Conservation (phyloP, 2,329 filamentous ascomycete genomes). For the Penicillium decumbens region DNA sequence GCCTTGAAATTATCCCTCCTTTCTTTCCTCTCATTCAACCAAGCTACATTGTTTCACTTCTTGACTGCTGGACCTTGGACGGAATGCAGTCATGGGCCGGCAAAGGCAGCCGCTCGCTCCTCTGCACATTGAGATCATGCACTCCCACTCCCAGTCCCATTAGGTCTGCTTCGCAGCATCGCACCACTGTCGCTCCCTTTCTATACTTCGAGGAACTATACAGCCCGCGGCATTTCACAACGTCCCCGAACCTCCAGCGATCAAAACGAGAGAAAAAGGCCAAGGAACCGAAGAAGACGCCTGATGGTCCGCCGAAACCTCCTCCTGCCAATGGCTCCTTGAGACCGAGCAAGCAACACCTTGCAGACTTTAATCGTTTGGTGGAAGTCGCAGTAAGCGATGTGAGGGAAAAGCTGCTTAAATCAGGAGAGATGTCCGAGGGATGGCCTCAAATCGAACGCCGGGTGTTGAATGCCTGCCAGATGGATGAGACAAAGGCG, state of each 20-base stretch:
- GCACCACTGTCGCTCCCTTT: slow-evolving; percentile 12
- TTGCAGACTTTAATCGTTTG: slow-evolving; percentile 27
- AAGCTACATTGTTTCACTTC: neutral
- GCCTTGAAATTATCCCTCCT: neutral
- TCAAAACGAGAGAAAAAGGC: slow-evolving; percentile 13
- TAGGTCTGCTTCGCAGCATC: slow-evolving; percentile 27
- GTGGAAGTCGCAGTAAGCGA: slow-evolving; percentile 28
- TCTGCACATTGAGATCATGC: slow-evolving; percentile 37
- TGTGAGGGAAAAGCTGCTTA: slow-evolving; percentile 18
- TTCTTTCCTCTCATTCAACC: too few species aligned
- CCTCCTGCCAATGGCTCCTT: neutral
- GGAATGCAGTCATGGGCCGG: slow-evolving; percentile 42
- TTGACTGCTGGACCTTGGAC: neutral
- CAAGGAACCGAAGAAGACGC: slow-evolving; percentile 7
- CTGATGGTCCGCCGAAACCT: neutral
- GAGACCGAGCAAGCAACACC: slow-evolving; percentile 10
- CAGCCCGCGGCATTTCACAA: slow-evolving; percentile 28
- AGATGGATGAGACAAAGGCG: slow-evolving; percentile 20
- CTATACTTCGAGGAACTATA: neutral
- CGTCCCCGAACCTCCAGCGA: slow-evolving; percentile 27
- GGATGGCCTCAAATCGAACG: slow-evolving; percentile 33
- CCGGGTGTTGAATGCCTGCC: slow-evolving; percentile 29
- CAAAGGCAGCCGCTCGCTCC: slow-evolving; percentile 38
- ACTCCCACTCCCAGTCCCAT: slow-evolving; percentile 7
- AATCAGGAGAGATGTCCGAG: slow-evolving; percentile 14